Base-by-base conservation (phyloP, 2,329 filamentous ascomycete species). In the Aureobasidium leucospermi region DNA sequence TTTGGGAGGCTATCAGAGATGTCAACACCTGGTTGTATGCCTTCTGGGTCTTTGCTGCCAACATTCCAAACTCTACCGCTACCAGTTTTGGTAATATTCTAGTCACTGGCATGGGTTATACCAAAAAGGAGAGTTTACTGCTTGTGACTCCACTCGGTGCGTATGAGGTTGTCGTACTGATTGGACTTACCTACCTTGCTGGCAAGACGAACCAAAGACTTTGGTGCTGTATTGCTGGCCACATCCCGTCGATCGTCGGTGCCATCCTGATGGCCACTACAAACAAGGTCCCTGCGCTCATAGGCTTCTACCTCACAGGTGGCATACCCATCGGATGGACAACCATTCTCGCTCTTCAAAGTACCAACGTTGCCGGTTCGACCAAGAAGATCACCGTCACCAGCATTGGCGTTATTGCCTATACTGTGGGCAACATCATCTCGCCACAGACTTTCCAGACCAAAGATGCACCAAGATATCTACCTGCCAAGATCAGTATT, bases 331-430 rank as follows among this genome's bases (percentile, higher is more conserved):
- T 41, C 4, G 48, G 48, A 6, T 52, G 48, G 48, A 39, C 38
- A 2, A 52, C 38, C 4, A 41, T 52, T 19, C 34, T 52, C 19
- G 62, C 62, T 46, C 74, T 72, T 65, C 62, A 69, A 6, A 65
- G 67, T 2, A 67, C 68, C 2, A 74, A 90, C 66, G 77, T 87
- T 16, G 87, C 84, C 23, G 87, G 87, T 0, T 85, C 88, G 64
- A 90, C 86, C 1, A 90, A 90, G 74, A 68, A 69, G 53, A 86
- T 86, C 0, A 85, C 87, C 65, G 89, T 86, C 6, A 90, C 90
- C 6, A 85, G 86, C 5, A 78, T 83, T 61, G 49, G 67, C 10
- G 60, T 68, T 16, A 66, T 68, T 46, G 51, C 65, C 11, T 67
- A 67, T 60, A 65, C 65, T 39, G 31, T 69, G 4, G 78, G 73